These are phyloP conservation scores for Alternaria sp. DNA, from an alignment of 2,329 filamentous ascomycete species.

Conservation along the genomic window DNA sequence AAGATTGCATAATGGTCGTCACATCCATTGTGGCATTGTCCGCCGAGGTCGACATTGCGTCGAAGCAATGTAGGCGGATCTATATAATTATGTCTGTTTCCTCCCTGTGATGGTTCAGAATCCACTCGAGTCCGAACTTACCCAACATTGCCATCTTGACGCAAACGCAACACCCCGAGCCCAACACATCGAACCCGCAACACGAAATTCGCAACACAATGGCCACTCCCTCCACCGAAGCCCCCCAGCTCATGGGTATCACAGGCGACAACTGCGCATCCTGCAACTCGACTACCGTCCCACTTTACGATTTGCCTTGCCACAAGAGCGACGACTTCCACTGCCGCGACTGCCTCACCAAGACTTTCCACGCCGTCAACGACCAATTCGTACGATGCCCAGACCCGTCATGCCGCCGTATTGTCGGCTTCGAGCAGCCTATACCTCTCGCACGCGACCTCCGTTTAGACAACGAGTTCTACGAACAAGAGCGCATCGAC, in stretches of 20 bases:
- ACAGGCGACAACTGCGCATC: slow-evolving; percentile 5
- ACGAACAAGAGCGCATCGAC: slow-evolving; percentile 6
- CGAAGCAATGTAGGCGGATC: background rate
- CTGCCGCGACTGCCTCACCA: slow-evolving; percentile 16
- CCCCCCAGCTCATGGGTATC: slow-evolving; percentile 9
- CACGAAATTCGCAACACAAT: background rate
- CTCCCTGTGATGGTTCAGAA: background rate
- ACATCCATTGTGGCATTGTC: background rate
- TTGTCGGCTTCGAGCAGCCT: slow-evolving; percentile 5
- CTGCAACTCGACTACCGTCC: slow-evolving; percentile 5
- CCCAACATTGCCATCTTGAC: background rate
- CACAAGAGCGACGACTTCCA: slow-evolving; percentile 12
- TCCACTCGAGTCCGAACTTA: no score
- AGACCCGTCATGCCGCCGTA: background rate
- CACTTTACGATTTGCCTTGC: slow-evolving; percentile 7
- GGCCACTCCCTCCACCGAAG: background rate
- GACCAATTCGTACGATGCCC: slow-evolving; percentile 15
- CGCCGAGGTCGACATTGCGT: rapidly evolving
- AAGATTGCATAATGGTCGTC: background rate
- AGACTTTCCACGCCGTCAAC: background rate
- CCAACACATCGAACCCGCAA: background rate
- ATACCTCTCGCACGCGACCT: background rate
- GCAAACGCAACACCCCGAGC: background rate
- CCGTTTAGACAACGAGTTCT: background rate
- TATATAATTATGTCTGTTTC: rapidly evolving